phyloP scores from a whole-genome alignment of 176 grass and related monocot species.

The Eremochloa ophiuroides region DNA sequence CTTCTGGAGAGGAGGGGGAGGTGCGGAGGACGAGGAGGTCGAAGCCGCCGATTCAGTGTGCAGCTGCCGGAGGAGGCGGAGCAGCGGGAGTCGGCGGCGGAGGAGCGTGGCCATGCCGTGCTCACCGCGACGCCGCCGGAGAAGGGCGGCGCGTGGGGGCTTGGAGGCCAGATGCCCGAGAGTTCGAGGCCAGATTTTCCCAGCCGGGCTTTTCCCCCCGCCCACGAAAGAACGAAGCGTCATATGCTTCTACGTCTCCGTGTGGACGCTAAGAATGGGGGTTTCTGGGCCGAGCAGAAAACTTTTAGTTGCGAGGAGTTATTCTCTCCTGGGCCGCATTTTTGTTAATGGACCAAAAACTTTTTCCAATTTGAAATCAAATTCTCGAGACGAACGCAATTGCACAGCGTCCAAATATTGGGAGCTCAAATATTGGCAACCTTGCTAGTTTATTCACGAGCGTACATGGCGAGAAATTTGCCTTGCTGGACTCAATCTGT shows the following conservation, averaged over 20 bases:
- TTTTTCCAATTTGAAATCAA: not conserved
- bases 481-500: not conserved
- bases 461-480: not conserved
- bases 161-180: not conserved
- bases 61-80: constrained; percentile 23
- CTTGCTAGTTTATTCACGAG: constrained; percentile 7
- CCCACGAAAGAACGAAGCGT: constrained; percentile 45
- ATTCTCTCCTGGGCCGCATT: not conserved
- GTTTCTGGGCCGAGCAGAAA: not conserved
- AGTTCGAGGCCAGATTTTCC: constrained; percentile 15
- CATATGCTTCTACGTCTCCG: not conserved
- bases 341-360: not conserved
- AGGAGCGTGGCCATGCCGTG: constrained; percentile 36
- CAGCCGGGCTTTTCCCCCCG: not conserved
- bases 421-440: too few relatives aligned
- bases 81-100: constrained; percentile 33
- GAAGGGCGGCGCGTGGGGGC: not conserved
- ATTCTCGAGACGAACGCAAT: not conserved
- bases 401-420: not conserved
- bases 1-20: constrained; percentile 17
- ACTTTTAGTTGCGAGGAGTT: not conserved
- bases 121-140: not conserved
- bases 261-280: not conserved
- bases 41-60: not conserved
- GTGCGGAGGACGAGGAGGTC: not conserved